Conservation (phyloP, 176 grass and related monocot species). For the Pontederia paniculata region DNA sequence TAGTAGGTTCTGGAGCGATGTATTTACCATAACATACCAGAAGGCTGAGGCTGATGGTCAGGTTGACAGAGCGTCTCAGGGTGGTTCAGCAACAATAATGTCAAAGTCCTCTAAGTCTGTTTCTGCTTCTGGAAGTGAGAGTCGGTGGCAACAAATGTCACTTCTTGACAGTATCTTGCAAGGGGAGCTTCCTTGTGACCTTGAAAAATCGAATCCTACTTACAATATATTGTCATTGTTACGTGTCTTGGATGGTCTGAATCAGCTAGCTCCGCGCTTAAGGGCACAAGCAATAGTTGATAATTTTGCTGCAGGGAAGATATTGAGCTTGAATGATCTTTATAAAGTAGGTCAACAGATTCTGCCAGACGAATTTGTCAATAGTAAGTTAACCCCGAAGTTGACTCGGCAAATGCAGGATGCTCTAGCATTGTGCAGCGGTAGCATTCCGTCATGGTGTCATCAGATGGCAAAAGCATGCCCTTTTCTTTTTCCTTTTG, state of each 20-base stretch:
- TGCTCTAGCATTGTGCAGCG: conserved; percentile 76
- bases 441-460: conserved; percentile 84
- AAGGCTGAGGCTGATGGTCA: conserved; percentile 73
- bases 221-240: conserved; percentile 76
- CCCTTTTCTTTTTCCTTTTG: conserved; percentile 85
- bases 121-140: conserved; percentile 16
- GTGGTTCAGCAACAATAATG: conserved; percentile 28
- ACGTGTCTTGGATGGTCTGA: conserved; percentile 58
- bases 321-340: conserved; percentile 30
- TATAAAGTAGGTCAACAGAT: conserved; percentile 37
- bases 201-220: conserved; percentile 54
- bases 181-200: conserved; percentile 65
- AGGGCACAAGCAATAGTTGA: conserved; percentile 41
- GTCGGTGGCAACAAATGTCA: conserved; percentile 19
- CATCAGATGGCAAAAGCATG: conserved; percentile 79
- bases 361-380: conserved; percentile 59
- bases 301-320: conserved; percentile 55
- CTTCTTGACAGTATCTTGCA: conserved; percentile 82
- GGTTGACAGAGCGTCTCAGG: conserved; percentile 26
- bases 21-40: conserved; percentile 87
- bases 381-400: conserved; percentile 76
- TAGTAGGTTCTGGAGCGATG: conserved; percentile 60
- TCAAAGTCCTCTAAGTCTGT: conserved; percentile 39
- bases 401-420: conserved; percentile 87
- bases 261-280: conserved; percentile 58